A percentile compares a stretch with the other conserved stretches of the same genome.
These are phyloP conservation scores for Pyrus betulifolia DNA, from an alignment of 306 rosid genomes.

Conservation along the genomic window DNA sequence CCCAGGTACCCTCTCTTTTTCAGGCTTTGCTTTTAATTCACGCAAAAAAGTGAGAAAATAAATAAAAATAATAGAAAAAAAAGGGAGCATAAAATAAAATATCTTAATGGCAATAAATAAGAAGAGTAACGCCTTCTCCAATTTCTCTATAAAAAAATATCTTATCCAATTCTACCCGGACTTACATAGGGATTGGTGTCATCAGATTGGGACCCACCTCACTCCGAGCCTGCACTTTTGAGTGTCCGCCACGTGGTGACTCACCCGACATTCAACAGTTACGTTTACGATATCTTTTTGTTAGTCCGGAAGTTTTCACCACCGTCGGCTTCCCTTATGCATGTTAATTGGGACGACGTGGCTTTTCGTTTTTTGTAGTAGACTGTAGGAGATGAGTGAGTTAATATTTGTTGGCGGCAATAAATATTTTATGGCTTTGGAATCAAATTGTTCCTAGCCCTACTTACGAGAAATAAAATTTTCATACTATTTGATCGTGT, in stretches of 20 bases:
- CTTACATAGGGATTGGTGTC: conserved; percentile 38
- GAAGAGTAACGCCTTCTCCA: conserved; percentile 19
- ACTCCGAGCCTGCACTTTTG: conserved; percentile 2
- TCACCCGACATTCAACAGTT: not conserved
- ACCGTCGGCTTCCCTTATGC: not conserved
- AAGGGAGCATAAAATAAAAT: not conserved
- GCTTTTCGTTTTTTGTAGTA: not conserved
- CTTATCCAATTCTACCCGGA: conserved; percentile 23
- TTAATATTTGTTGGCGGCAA: not conserved
- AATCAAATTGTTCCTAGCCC: not conserved
- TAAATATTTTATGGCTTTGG: not conserved
- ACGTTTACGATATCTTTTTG: not conserved
- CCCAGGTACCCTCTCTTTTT: conserved; percentile 21
- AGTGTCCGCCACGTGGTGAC: conserved; percentile 42
- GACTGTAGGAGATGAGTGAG: not conserved
- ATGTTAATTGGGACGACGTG: not conserved
- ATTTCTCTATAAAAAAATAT: not conserved
- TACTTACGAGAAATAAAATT: not conserved
- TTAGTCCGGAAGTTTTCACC: not conserved
- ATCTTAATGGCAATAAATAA: conserved; percentile 1
- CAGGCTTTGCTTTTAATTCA: conserved; percentile 34
- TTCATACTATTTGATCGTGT: not conserved
- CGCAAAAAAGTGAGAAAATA: conserved; percentile 16
- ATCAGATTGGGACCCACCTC: conserved; percentile 4
- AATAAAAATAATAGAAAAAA: not conserved